Percentiles rank a stretch among this genome's conserved stretches.
phyloP scores from a whole-genome alignment of 106 monocot genomes.

The Hemerocallis citrina region DNA sequence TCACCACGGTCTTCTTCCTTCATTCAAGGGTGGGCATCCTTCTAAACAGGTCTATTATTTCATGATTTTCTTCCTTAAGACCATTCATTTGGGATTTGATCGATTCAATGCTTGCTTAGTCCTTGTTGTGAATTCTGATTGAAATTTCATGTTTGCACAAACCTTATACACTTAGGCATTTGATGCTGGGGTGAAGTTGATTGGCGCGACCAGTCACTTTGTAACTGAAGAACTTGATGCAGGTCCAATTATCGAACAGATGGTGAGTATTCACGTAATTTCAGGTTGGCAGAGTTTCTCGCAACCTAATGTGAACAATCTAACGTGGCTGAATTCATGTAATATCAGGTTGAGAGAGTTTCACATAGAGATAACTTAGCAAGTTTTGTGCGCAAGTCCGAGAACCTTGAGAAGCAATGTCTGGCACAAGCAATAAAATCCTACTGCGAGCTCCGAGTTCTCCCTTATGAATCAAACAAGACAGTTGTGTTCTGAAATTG shows the following conservation, averaged over 20 bases:
- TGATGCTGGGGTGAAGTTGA: constrained; percentile 84
- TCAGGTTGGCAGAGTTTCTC: too few species aligned
- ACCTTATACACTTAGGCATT: constrained; percentile 57
- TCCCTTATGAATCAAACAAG: constrained; percentile 51
- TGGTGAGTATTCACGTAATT: constrained; percentile 29
- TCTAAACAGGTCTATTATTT: constrained; percentile 44
- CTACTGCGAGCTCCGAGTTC: constrained; percentile 73
- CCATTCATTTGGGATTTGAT: neutral
- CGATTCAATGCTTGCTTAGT: neutral
- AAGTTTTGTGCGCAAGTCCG: constrained; percentile 67
- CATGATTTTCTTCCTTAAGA: neutral
- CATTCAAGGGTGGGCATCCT: constrained; percentile 78
- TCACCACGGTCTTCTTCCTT: constrained; percentile 94
- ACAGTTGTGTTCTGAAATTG: too few species aligned
- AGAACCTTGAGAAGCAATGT: constrained; percentile 75
- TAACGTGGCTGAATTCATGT: too few species aligned
- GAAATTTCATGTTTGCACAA: neutral
- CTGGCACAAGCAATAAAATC: constrained; percentile 60
- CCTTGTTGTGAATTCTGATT: neutral
- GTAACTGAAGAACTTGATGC: constrained; percentile 71
- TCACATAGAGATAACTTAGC: constrained; percentile 63
- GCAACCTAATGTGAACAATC: too few species aligned
- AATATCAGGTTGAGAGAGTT: constrained; percentile 65
- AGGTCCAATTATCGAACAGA: constrained; percentile 86
- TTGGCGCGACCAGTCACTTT: constrained; percentile 88